These are phyloP conservation scores for Akanthomyces dipterigenus DNA, from an alignment of 2,329 filamentous ascomycete genomes.

Conservation along the genomic window DNA sequence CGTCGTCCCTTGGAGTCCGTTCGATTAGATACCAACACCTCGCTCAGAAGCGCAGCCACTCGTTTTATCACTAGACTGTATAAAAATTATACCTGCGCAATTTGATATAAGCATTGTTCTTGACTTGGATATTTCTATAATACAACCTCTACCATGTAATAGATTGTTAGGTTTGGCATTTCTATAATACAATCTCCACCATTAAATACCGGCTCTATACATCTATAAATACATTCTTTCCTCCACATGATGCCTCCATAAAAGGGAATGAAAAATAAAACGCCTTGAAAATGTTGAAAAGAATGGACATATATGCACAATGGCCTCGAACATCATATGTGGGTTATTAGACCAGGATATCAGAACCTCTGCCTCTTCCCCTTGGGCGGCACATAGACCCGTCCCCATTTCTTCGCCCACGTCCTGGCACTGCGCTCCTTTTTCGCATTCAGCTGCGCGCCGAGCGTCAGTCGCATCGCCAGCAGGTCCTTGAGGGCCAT, in stretches of 20 bases:
- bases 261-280: not conserved
- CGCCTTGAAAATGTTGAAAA: not conserved
- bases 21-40: conserved; percentile 9
- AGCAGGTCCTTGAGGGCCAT: conserved; percentile 22
- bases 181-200: not conserved
- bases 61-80: not conserved
- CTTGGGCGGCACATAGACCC: conserved; percentile 1
- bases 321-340: not conserved
- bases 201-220: not conserved
- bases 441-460: conserved; percentile 14
- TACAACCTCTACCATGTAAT: not conserved
- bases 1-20: too few relatives aligned
- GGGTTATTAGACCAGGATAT: not conserved
- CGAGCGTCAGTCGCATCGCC: conserved; percentile 18
- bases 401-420: not conserved
- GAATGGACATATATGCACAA: not conserved
- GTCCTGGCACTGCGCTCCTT: not conserved
- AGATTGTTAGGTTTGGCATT: not conserved
- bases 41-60: not conserved
- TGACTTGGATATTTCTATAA: not conserved
- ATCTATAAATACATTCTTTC: not conserved
- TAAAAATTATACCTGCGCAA: too few relatives aligned
- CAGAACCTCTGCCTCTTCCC: conserved; percentile 2
- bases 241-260: not conserved
- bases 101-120: too few relatives aligned